A percentile compares a stretch with the other conserved stretches of the same genome.
Conservation (phyloP, 1,284 basidiomycete species). For the Porodaedalea pini region DNA sequence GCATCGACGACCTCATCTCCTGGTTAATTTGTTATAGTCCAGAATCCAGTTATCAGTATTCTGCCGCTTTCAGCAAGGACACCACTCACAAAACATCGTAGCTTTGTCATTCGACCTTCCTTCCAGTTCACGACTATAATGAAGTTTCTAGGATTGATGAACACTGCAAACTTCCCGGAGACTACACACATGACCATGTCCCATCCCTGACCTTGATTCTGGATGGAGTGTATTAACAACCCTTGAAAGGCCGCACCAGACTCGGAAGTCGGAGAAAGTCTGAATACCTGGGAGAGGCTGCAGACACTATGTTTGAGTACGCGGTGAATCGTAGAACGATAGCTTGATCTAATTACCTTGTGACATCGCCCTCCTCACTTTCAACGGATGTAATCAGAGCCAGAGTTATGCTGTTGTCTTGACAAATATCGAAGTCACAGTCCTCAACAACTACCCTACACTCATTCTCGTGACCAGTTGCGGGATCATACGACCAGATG, state of each 20-base stretch:
- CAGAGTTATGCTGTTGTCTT: not conserved
- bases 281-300: not conserved
- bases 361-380: not conserved
- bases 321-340: not conserved
- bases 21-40: not conserved
- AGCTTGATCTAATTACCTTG: not conserved
- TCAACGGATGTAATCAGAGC: not conserved
- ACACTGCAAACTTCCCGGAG: not conserved
- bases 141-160: not conserved
- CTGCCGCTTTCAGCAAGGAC: not conserved
- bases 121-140: not conserved
- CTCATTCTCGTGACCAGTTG: not conserved
- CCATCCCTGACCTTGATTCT: not conserved
- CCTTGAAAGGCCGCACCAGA: not conserved
- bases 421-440: not conserved
- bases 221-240: not conserved
- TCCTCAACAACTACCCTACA: not conserved
- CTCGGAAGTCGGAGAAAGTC: not conserved
- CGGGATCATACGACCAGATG: not conserved
- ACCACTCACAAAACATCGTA: not conserved
- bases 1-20: too few species aligned
- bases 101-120: not conserved
- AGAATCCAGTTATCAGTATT: not conserved
- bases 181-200: not conserved
- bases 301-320: not conserved